A percentile compares a stretch with the other conserved stretches of the same genome.
phyloP scores from a whole-genome alignment of 192 early-diverging fungal species.

The Chytriomyces sp. region DNA sequence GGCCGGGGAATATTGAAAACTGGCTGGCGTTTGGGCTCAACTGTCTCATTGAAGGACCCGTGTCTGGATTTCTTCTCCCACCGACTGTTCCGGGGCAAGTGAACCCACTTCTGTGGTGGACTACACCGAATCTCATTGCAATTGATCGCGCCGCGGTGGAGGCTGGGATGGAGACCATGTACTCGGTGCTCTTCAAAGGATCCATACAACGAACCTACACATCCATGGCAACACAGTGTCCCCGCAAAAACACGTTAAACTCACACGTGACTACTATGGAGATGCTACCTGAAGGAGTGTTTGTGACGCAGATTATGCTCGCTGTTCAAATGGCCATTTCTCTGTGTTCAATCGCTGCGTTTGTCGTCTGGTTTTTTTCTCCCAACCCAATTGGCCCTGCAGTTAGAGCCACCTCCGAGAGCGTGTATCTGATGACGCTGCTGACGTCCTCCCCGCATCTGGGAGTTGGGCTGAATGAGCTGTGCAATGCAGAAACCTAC shows the following conservation, averaged over 20 bases:
- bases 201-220: constrained; percentile 23
- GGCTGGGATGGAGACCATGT: constrained; percentile 37
- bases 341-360: constrained; percentile 5
- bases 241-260: background rate
- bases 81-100: constrained; percentile 28
- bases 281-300: constrained; percentile 3
- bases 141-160: constrained; percentile 22
- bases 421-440: constrained; percentile 31
- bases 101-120: constrained; percentile 38
- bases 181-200: constrained; percentile 29
- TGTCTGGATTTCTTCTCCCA: background rate
- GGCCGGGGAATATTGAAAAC: background rate
- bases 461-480: constrained; percentile 17
- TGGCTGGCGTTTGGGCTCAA: constrained; percentile 6
- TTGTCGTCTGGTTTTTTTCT: constrained; percentile 13
- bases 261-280: constrained; percentile 12
- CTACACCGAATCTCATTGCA: constrained; percentile 28
- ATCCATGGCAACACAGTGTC: constrained; percentile 6
- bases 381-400: constrained; percentile 27
- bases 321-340: constrained; percentile 13
- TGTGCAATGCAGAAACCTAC: constrained; percentile 30
- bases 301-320: background rate
- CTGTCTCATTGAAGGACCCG: constrained; percentile 3
- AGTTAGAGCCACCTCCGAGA: constrained; percentile 15
- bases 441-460: constrained; percentile 25